Conservation (phyloP, 2,329 filamentous ascomycete species). For the Scolecobasidium constrictum region DNA sequence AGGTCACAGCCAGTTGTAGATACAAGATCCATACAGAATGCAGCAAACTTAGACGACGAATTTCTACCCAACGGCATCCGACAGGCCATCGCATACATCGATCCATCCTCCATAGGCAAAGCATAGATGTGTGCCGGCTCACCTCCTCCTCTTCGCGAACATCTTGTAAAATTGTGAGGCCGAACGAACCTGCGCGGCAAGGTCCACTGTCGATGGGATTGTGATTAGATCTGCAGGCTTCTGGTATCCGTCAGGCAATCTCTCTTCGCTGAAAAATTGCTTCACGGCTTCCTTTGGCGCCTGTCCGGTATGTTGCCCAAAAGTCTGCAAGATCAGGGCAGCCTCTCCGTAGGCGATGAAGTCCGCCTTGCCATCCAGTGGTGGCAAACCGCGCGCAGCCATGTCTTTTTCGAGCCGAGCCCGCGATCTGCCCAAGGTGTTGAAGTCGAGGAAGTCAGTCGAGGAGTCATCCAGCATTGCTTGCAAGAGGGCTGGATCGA, state of each 20-base stretch:
- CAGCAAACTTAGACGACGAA: too few relatives aligned
- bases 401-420: constrained; percentile 10
- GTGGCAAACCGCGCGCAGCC: constrained; percentile 6
- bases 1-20: too few relatives aligned
- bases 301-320: constrained; percentile 10
- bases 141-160: too few relatives aligned
- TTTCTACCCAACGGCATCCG: too few relatives aligned
- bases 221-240: constrained; percentile 7
- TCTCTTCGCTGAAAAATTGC: constrained; percentile 13
- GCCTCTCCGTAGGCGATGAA: constrained; percentile 14
- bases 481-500: constrained; percentile 16
- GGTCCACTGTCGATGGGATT: neutral
- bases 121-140: too few relatives aligned
- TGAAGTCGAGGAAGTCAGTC: constrained; percentile 13
- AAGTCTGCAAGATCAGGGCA: constrained; percentile 10
- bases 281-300: constrained; percentile 11
- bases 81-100: too few relatives aligned
- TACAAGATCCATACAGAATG: too few relatives aligned
- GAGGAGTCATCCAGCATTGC: constrained; percentile 14
- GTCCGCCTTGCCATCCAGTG: constrained; percentile 12
- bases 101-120: too few relatives aligned
- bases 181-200: neutral
- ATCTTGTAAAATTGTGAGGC: neutral
- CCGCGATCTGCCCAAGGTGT: constrained; percentile 11
- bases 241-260: constrained; percentile 9